Percentiles rank a stretch among this genome's conserved stretches.
Evolutionary conservation across 2,329 filamentous ascomycete species (phyloP).

Genomic region (Huntiella bhutanensis): DNA sequence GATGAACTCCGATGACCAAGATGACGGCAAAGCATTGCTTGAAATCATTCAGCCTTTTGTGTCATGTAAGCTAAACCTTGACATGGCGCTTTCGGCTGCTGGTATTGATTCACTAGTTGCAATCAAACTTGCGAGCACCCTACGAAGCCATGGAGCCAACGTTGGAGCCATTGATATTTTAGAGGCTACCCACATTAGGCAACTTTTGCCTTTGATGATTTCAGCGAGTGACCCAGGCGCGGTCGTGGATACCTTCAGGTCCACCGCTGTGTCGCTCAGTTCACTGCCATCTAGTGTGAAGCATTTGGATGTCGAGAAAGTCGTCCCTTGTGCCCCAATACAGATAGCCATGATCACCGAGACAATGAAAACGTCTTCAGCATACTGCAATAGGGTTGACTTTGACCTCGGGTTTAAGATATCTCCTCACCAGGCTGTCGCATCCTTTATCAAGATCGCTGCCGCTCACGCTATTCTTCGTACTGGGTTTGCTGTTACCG

Average conservation of each 20-base stretch:
- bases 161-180: constrained; percentile 39
- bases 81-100: constrained; percentile 28
- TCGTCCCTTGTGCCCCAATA: constrained; percentile 50
- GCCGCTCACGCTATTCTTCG: constrained; percentile 47
- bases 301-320: constrained; percentile 18
- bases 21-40: constrained; percentile 16
- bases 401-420: constrained; percentile 31
- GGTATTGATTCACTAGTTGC: constrained; percentile 45
- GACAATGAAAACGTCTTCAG: constrained; percentile 35
- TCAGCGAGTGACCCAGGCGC: not conserved
- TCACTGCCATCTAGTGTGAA: too few relatives aligned
- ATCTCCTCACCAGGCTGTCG: constrained; percentile 22
- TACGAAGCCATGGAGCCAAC: constrained; percentile 37
- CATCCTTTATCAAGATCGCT: constrained; percentile 31
- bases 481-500: constrained; percentile 47
- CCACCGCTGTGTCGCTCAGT: too few relatives aligned
- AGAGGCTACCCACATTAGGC: not conserved
- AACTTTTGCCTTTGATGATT: not conserved
- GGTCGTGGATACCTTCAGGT: not conserved
- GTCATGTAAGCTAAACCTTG: constrained; percentile 18
- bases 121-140: constrained; percentile 36
- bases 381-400: constrained; percentile 66
- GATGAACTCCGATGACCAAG: too few relatives aligned
- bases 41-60: constrained; percentile 24
- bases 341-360: constrained; percentile 69